Evolutionary conservation across 2,329 filamentous ascomycete genomes (phyloP), one percentile per base, ranked within the genome.

Genomic region (Fusarium oxysporum): DNA sequence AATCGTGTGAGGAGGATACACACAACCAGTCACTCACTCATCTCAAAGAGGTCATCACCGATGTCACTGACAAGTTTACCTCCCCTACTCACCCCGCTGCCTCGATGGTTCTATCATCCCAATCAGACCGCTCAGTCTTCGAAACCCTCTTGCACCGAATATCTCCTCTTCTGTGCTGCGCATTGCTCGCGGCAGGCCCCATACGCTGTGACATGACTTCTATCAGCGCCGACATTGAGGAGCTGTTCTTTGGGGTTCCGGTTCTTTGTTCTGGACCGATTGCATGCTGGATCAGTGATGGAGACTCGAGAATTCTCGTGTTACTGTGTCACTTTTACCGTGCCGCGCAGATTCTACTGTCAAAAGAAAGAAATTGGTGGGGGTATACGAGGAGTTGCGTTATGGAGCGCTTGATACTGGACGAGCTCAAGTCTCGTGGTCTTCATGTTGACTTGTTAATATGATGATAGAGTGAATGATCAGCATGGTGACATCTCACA

Each of bases 211-310:
- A 25, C 4, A 45, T 45, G 9, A 1, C 38, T 25, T n/a, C 13
- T 13, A 25, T 57, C 1, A 25, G 23, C 0, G 3, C 5, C 3
- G 10, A 57, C 2, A 57, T 57, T 2, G 54, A 57, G 19, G 38
- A 57, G 19, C 30, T 57, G 1, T 35, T 48, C 2, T 57, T 35
- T 47, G 54, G 40, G 0, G 23, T 57, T 11, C 54, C 30, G 2
- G 41, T 1, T 2, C 16, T 57, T 25, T 47, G 54, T 14, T 35
- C 38, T 14, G 40, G 54, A 0, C 54, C 40, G 0, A 35, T 48
- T 12, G 40, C 23, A 0, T 14, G 40, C 0, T 57, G 40, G 54
- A 48, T 57, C 1, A 0, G 3, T 3, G 17, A 28, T 0, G 30
- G 54, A n/a, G 54, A 57, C 8, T 32, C 30, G 0, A 57, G 40